Evolutionary conservation across 2,329 filamentous ascomycete species (phyloP).

Genomic region (Alternaria sp.): DNA sequence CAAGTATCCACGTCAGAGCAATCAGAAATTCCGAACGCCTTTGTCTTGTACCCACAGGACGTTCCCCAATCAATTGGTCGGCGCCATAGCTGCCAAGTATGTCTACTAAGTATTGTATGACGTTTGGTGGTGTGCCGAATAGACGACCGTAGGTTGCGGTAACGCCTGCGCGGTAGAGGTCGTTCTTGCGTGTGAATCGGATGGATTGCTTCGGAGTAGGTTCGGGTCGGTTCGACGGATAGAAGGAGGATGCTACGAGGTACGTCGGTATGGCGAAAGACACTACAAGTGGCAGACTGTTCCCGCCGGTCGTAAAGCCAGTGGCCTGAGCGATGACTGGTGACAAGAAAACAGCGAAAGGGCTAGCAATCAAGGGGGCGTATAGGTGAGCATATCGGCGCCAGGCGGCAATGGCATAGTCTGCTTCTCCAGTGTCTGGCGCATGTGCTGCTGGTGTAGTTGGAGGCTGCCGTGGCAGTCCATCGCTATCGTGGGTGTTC

Average conservation of each 20-base stretch:
- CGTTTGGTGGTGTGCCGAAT: conserved; percentile 16
- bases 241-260: conserved; percentile 16
- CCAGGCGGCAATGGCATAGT: not conserved
- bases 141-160: conserved; percentile 23
- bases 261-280: conserved; percentile 21
- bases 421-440: not conserved
- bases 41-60: conserved; percentile 12
- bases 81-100: conserved; percentile 8
- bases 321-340: not conserved
- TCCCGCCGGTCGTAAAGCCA: not conserved
- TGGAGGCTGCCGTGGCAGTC: not conserved
- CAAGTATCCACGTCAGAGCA: conserved; percentile 9
- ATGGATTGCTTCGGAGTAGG: conserved; percentile 11
- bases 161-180: conserved; percentile 19
- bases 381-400: conserved; percentile 22
- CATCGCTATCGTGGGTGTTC: not conserved
- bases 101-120: conserved; percentile 16
- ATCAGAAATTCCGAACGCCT: conserved; percentile 21
- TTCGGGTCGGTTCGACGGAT: conserved; percentile 15
- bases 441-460: not conserved
- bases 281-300: conserved; percentile 1
- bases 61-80: conserved; percentile 13
- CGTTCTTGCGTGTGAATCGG: conserved; percentile 24
- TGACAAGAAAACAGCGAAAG: conserved; percentile 6
- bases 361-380: conserved; percentile 20